These are phyloP conservation scores for Oryza meyeriana DNA, from an alignment of 176 grass and related monocot species.

Conservation along the genomic window DNA sequence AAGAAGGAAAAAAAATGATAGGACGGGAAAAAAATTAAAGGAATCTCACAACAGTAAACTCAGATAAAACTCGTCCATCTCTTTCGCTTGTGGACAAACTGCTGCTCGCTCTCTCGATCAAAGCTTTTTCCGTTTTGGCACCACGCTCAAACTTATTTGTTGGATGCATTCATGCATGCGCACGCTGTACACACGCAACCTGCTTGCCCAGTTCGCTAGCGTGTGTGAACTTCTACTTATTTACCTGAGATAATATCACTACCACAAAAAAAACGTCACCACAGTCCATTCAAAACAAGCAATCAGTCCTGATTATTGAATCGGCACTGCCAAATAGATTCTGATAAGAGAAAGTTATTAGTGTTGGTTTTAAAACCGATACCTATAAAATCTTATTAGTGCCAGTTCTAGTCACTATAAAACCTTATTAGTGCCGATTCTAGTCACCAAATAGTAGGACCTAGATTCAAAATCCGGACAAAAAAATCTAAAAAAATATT, in stretches of 20 bases:
- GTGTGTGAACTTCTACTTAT: background rate
- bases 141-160: background rate
- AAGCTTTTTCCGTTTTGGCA: background rate
- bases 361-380: no score
- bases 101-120: background rate
- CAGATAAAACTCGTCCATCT: background rate
- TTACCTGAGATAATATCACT: background rate
- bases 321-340: no score
- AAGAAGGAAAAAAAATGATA: background rate
- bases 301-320: no score
- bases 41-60: background rate
- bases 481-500: no score
- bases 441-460: no score
- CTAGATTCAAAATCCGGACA: no score
- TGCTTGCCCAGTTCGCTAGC: background rate
- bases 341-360: no score
- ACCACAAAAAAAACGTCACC: no score
- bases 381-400: no score
- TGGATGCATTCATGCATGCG: background rate
- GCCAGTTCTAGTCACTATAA: no score
- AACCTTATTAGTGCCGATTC: no score
- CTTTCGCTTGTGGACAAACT: background rate
- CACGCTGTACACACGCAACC: background rate
- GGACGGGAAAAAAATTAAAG: background rate
- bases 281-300: no score